Evolutionary conservation across 1,284 basidiomycete genomes (phyloP), one percentile per base, ranked within the genome.

Genomic region (Pseudozyma tsukubaensis): DNA sequence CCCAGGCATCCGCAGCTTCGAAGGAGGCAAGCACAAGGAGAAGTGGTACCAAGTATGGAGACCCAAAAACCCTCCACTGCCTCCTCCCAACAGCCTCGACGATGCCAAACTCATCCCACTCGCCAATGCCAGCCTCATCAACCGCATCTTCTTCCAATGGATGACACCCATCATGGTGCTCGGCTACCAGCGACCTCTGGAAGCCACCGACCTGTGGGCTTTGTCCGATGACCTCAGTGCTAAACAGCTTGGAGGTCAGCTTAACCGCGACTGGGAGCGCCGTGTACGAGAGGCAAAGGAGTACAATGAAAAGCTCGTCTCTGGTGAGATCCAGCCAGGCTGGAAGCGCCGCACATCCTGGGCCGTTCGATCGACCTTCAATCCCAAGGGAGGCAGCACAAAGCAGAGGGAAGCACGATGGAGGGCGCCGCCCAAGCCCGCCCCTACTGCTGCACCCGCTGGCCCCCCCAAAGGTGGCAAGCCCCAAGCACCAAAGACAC

Each of bases 181-280:
- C 11, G 91, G 91, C 10, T 93, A 92, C 82, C 88, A 89, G 14
- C 88, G 94, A 6, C 91, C 94, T 1, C 88, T 96, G 5, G 91
- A 94, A 82, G 89, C 91, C 0, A 86, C 90, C 0, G 94, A 97
- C 85, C 87, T 96, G n/a, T 95, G 91, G 88, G 91, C 89, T 82
- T 89, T 95, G 47, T 90, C 91, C 67, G 80, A 84, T 1, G 78
- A 77, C 6, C 81, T 86, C 50, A 88, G 89, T 50, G 86, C 90
- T 14, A 89, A 78, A 47, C 52, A 61, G 14, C 89, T 94, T 49
- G 90, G 92, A 1, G 86, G 88, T 7, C 86, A 86, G 42, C 91
- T 97, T 35, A 24, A 78, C 13, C 85, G 84, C 1, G 90, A 91
- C 1, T 95, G 91, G 83, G 89, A 91, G 42, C 85, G 86, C 14